These are phyloP conservation scores for Candida mattraensis DNA, from an alignment of 805 yeast genomes.

Conservation along the genomic window DNA sequence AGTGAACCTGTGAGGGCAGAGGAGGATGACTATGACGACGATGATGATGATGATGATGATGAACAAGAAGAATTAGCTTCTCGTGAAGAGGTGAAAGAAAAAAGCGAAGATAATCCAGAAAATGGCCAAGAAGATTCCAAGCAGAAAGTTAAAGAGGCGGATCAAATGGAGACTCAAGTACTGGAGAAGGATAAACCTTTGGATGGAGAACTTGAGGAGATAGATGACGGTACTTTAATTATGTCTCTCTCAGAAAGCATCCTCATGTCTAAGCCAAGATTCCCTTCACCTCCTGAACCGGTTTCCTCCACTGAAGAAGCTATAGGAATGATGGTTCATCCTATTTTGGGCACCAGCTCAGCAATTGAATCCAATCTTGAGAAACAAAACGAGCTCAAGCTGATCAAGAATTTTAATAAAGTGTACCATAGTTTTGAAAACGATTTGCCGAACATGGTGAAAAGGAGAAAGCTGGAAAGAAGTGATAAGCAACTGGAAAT, in stretches of 20 bases:
- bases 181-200: slow-evolving; percentile 5
- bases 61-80: slow-evolving; percentile 9
- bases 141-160: not conserved
- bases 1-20: slow-evolving; percentile 22
- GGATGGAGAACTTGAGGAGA: slow-evolving; percentile 13
- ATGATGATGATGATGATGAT: slow-evolving; percentile 29
- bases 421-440: slow-evolving; percentile 76
- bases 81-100: not conserved
- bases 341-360: slow-evolving; percentile 36
- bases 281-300: slow-evolving; percentile 28
- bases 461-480: slow-evolving; percentile 75
- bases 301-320: slow-evolving; percentile 31
- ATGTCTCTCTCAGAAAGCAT: slow-evolving; percentile 19
- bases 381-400: slow-evolving; percentile 35
- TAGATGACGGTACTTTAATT: slow-evolving; percentile 1
- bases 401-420: slow-evolving; percentile 65
- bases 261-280: slow-evolving; percentile 30
- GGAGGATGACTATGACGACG: slow-evolving; percentile 35
- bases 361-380: slow-evolving; percentile 44
- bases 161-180: not conserved
- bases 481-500: slow-evolving; percentile 69
- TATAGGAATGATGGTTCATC: slow-evolving; percentile 36
- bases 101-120: not conserved
- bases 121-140: slow-evolving; percentile 1
- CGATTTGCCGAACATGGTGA: slow-evolving; percentile 71